Evolutionary conservation across 768 basidiomycete genomes (phyloP), one percentile per base, ranked within the genome.

Genomic region (Panellus pusillus): DNA sequence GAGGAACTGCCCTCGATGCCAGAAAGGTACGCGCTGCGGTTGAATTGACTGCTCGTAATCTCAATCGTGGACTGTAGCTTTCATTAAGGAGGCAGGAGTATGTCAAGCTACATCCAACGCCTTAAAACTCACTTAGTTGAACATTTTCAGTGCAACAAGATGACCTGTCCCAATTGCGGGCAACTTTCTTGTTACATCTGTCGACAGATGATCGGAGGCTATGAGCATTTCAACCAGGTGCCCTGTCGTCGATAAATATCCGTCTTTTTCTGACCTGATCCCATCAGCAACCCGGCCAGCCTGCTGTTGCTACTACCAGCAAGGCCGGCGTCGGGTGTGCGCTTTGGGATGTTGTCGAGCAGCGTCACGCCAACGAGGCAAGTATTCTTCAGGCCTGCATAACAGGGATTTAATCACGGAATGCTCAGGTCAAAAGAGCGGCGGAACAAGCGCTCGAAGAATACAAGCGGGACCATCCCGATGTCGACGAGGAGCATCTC

Each of bases 141-240:
- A 35, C n/a, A 50, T 9, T 6, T 20, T 6, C 60, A 91, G 86
- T 96, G 94, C 72, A 96, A 96, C 79, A 96, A 96, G 68, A 95
- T 97, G 86, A 79, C 74, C 0, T 92, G 91, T 62, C 81, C 85
- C 1, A 71, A 85, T 54, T 96, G 94, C 63, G 57, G 42, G 1
- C 84, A 90, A 0, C 32, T 89, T 37, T 92, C 87, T 0, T 97
- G 94, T 68, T 95, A 97, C 64, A 73, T 92, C 20, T 96, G 94
- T 65, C 79, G 90, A 27, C 61, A 88, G 63, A 62, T 85, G 31
- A 88, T 95, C 37, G 70, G 29, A 0, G 89, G 89, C 1, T 92
- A 93, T 61, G 85, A 90, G 0, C 91, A 93, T 63, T 93, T 92
- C 64, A 67, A 76, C 43, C 72, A 80, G 44, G 80, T 80, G 17